Evolutionary conservation across 2,329 filamentous ascomycete genomes (phyloP).

Genomic region (Aureobasidium sp.): DNA sequence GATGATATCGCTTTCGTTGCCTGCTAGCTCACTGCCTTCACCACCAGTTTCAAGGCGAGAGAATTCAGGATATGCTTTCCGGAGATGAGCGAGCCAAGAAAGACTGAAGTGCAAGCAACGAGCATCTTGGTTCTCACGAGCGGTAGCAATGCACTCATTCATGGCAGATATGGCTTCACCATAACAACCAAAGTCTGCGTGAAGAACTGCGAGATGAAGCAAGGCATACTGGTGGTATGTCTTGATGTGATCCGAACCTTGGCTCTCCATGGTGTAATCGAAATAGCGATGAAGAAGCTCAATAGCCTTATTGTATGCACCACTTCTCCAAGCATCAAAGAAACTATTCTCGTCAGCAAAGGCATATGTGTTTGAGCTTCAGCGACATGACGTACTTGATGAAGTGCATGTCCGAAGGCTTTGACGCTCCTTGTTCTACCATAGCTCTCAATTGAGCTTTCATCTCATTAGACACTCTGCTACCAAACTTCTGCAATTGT

Average conservation of each 20-base stretch:
- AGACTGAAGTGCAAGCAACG: constrained; percentile 89
- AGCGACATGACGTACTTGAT: constrained; percentile 47
- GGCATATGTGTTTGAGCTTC: neutral
- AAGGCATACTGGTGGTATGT: constrained; percentile 91
- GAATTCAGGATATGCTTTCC: constrained; percentile 65
- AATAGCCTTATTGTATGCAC: constrained; percentile 83
- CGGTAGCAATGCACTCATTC: constrained; percentile 91
- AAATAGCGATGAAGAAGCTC: constrained; percentile 92
- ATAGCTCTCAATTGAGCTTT: constrained; percentile 60
- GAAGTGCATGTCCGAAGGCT: constrained; percentile 70
- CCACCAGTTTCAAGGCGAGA: constrained; percentile 17
- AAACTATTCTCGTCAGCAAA: constrained; percentile 50
- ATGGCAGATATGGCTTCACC: constrained; percentile 87
- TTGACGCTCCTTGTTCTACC: constrained; percentile 57
- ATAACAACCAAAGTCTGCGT: constrained; percentile 90
- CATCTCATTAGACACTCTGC: constrained; percentile 67
- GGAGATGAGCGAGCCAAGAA: constrained; percentile 93
- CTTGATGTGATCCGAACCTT: constrained; percentile 67
- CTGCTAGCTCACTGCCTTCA: constrained; percentile 59
- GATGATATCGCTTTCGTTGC: constrained; percentile 72
- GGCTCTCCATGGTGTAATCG: constrained; percentile 62
- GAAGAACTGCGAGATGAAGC: constrained; percentile 85
- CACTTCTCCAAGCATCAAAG: constrained; percentile 84
- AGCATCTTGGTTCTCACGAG: constrained; percentile 86
- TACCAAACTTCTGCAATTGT: constrained; percentile 76